Base-by-base conservation (phyloP, 352 stramenopile species). In the Phytophthora sansomeana region DNA sequence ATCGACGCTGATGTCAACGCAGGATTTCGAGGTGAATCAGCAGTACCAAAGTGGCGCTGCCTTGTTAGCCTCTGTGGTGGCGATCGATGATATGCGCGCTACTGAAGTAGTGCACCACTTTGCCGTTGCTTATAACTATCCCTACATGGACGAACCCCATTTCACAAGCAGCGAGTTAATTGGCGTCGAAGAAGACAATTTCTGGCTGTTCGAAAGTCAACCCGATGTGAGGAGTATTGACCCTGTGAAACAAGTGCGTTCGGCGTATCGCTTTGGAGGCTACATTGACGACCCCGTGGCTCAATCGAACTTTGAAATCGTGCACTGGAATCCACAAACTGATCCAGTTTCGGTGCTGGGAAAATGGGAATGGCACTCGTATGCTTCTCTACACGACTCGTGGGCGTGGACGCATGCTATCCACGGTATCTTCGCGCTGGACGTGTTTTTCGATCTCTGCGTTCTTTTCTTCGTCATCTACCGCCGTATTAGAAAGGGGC, bases 371-470 rank as follows among this genome's bases (percentile, higher is more conserved):
- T 83, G 72, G 72, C 29, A 63, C 16, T 36, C 48, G 1, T 3
- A 60, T 9, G 71, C 60, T 41, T 44, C 54, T 1, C 39, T 83
- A 1, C 72, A 56, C 5, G 75, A 87, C 46, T 77, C 71, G 9
- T 87, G 79, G 79, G 68, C 74, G 2, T 87, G 76, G 79, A 71
- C 69, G 6, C 79, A 85, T 29, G 42, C 21, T 3, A 60, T 85
- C 11, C 76, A 87, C 33, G 28, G 74, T 1, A 57, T 72, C 28
- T 81, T 87, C 17, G 73, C 58, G 0, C 9, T 74, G 8, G 62
- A 79, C 11, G 63, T 67, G 19, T 28, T 79, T 2, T 77, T 80
- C 41, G 69, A 69, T 13, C 35, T 87, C 0, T 17, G 61, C 1
- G 44, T 84, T 6, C 51, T 84, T 21, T 58, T 78, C 14, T 50